Evolutionary conservation across 2,329 filamentous ascomycete species (phyloP), one percentile per base, ranked within the genome.

Genomic region (Leptodontidium sp.): DNA sequence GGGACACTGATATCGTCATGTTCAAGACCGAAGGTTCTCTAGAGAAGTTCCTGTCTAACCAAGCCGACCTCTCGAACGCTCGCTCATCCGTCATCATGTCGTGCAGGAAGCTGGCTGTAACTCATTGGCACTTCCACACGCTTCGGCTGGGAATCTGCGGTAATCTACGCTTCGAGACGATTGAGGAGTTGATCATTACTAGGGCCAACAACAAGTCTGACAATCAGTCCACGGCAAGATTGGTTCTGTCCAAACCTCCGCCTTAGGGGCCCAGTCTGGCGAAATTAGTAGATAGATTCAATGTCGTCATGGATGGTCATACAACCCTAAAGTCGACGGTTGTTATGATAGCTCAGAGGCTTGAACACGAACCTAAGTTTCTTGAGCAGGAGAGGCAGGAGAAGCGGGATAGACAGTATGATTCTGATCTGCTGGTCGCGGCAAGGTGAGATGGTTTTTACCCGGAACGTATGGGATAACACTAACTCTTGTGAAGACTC

Each of bases 361-460:
- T 3, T 11, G 6, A 32, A 32, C 4, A 32, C 4, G 29, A 32
- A 32, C 29, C 29, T 4, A 32, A 32, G 29, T 32, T 32, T 32
- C 3, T 32, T 32, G 14, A 55, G 26, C 2, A 55, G 26, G 14
- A 35, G 9, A 58, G 35, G n/a, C 11, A 58, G 35, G 35, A 58
- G 26, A 3, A n/a, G 52, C 15, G 4, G 14, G 12, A 40, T n/a
- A 35, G 35, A 14, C 55, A 24, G 12, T 58, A 58, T 24, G n/a
- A 58, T 40, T 21, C 32, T 17, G 55, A 58, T 58, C 17, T 58
- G 55, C n/a, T 58, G 35, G n/a, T 40, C n/a, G 55, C 55, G 11
- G 35, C 32, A 6, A 17, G 21, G 55, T 24, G 40, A 24, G 55
- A 12, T 32, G 8, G 26, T 24, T 40, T 3, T n/a, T 17, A 12